Conservation (phyloP, 495 filamentous ascomycete genomes). For the Apodospora peruviana region DNA sequence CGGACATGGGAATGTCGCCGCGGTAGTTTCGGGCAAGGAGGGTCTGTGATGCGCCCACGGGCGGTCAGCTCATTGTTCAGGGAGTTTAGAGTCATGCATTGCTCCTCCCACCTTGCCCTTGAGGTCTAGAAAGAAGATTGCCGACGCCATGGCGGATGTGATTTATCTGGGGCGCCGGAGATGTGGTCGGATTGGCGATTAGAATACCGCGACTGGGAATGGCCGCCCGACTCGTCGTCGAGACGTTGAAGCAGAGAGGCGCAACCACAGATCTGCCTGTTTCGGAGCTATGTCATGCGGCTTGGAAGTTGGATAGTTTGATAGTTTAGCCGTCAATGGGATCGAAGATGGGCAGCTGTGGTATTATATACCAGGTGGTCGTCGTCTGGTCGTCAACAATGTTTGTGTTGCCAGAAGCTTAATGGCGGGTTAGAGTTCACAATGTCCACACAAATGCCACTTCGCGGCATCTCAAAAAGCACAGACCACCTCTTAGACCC, state of each 20-base stretch:
- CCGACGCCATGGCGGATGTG: conserved; percentile 76
- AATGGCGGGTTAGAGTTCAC: no score
- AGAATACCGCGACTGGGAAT: neutral
- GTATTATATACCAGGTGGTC: no score
- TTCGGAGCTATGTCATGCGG: conserved; percentile 8
- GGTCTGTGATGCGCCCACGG: conserved; percentile 51
- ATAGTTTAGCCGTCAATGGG: neutral
- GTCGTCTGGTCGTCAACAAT: no score
- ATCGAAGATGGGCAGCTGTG: no score
- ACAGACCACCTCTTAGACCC: conserved; percentile 5
- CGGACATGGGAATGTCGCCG: conserved; percentile 98
- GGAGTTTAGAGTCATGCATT: neutral
- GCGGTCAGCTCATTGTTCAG: neutral
- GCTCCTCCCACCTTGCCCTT: conserved; percentile 85
- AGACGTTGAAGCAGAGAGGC: conserved; percentile 3
- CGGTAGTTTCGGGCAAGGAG: conserved; percentile 98
- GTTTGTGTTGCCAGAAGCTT: no score
- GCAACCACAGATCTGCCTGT: neutral
- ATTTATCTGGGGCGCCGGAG: conserved; percentile 1
- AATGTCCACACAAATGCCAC: conserved; percentile 10
- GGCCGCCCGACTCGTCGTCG: no score
- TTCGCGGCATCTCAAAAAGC: neutral
- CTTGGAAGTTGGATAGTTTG: neutral
- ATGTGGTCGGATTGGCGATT: conserved; percentile 1
- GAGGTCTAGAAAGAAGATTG: conserved; percentile 96